Evolutionary conservation across 2,329 filamentous ascomycete species (phyloP).

Genomic region (Myriosclerotinia scirpicola): DNA sequence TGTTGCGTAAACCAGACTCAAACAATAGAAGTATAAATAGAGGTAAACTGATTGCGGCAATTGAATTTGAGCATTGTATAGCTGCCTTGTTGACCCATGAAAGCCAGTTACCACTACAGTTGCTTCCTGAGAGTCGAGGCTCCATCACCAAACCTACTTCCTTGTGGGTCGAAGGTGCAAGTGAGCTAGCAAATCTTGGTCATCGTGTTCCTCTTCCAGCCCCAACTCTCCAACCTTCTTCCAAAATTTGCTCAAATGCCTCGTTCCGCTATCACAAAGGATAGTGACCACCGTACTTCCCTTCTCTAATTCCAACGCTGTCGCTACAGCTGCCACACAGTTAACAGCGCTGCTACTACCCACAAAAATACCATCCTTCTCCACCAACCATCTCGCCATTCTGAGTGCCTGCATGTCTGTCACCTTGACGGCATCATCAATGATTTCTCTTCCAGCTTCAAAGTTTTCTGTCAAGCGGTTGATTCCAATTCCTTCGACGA

Average conservation of each 20-base stretch:
- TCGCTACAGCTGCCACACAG: constrained; percentile 74
- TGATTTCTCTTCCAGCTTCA: constrained; percentile 77
- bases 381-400: constrained; percentile 96
- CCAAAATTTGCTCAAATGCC: constrained; percentile 86
- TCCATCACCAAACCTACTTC: not conserved
- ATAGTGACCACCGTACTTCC: constrained; percentile 71
- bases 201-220: constrained; percentile 57
- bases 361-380: constrained; percentile 91
- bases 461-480: constrained; percentile 95
- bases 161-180: not conserved
- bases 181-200: constrained; percentile 49
- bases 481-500: constrained; percentile 94
- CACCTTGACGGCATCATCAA: constrained; percentile 88
- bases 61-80: not conserved
- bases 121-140: not conserved
- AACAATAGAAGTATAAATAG: not conserved
- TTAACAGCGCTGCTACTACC: constrained; percentile 98
- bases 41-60: not conserved
- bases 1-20: not conserved
- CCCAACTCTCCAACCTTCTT: constrained; percentile 68
- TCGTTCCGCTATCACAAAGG: constrained; percentile 79
- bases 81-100: not conserved
- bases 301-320: constrained; percentile 63
- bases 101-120: not conserved
- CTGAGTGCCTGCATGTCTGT: constrained; percentile 83